Conservation (phyloP, 805 yeast species). For the Isabelozyma heimii region DNA sequence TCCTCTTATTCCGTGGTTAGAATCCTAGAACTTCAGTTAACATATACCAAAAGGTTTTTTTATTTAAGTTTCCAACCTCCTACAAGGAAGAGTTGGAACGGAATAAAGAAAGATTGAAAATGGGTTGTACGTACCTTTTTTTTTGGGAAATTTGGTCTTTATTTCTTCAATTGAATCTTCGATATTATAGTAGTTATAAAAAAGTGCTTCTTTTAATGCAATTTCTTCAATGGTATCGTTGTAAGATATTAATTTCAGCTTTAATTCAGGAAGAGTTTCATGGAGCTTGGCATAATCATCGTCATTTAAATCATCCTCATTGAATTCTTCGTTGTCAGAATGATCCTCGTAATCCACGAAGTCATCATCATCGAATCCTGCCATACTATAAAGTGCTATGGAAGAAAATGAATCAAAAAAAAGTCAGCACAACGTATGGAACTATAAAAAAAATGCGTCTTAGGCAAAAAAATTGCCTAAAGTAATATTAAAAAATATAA, state of each 20-base stretch:
- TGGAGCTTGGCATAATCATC: constrained; percentile 44
- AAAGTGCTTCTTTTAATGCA: constrained; percentile 56
- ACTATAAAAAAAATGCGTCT: background rate
- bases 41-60: background rate
- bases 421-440: background rate
- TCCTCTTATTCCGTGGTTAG: constrained; percentile 6
- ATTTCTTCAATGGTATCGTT: constrained; percentile 45
- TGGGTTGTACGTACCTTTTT: constrained; percentile 46
- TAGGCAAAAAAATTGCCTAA: too few relatives aligned
- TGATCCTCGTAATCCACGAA: constrained; percentile 18
- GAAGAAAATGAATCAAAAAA: constrained; percentile 1
- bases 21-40: constrained; percentile 15
- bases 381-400: constrained; percentile 2
- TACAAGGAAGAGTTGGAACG: constrained; percentile 3
- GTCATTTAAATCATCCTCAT: constrained; percentile 35
- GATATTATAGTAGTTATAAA: constrained; percentile 56
- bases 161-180: constrained; percentile 51
- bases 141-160: constrained; percentile 27
- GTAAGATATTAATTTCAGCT: constrained; percentile 33
- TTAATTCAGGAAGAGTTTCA: constrained; percentile 42
- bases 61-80: background rate
- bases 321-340: constrained; percentile 30
- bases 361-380: constrained; percentile 20
- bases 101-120: constrained; percentile 2
- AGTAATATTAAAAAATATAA: constrained; percentile 15